phyloP scores from a whole-genome alignment of 2,329 filamentous ascomycete species.

The Elsinoe batatas region DNA sequence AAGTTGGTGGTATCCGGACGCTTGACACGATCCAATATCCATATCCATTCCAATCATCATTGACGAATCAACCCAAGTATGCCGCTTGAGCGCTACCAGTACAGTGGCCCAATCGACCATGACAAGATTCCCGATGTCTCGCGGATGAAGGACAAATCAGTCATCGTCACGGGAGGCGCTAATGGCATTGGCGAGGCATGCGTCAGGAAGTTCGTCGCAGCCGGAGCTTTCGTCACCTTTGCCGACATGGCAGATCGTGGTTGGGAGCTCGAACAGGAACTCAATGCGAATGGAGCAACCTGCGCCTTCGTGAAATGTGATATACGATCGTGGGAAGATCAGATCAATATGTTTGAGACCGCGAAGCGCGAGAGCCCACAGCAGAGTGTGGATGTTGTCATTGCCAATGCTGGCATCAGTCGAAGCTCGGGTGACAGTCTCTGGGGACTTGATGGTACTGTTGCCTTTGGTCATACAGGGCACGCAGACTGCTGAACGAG shows the following conservation, averaged over 20 bases:
- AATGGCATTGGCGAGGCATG: slow-evolving; percentile 29
- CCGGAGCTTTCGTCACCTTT: slow-evolving; percentile 29
- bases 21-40: too few relatives aligned
- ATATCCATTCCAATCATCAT: background rate
- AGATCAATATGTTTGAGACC: slow-evolving; percentile 23
- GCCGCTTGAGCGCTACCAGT: background rate
- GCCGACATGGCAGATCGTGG: slow-evolving; percentile 25
- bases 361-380: slow-evolving; percentile 19
- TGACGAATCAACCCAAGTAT: background rate
- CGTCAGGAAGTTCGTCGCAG: slow-evolving; percentile 24
- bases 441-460: slow-evolving; percentile 14
- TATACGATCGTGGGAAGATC: slow-evolving; percentile 25
- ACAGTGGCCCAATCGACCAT: slow-evolving; percentile 28
- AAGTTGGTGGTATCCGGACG: too few relatives aligned
- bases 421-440: slow-evolving; percentile 19
- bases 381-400: slow-evolving; percentile 22
- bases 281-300: slow-evolving; percentile 24
- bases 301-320: slow-evolving; percentile 25
- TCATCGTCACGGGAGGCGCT: slow-evolving; percentile 41
- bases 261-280: slow-evolving; percentile 22
- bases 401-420: slow-evolving; percentile 24
- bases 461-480: too few relatives aligned
- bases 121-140: slow-evolving; percentile 28
- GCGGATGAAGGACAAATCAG: slow-evolving; percentile 35
- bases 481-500: slow-evolving; percentile 14